phyloP scores from a whole-genome alignment of 1,284 basidiomycete species.

The Naganishia cerealis region DNA sequence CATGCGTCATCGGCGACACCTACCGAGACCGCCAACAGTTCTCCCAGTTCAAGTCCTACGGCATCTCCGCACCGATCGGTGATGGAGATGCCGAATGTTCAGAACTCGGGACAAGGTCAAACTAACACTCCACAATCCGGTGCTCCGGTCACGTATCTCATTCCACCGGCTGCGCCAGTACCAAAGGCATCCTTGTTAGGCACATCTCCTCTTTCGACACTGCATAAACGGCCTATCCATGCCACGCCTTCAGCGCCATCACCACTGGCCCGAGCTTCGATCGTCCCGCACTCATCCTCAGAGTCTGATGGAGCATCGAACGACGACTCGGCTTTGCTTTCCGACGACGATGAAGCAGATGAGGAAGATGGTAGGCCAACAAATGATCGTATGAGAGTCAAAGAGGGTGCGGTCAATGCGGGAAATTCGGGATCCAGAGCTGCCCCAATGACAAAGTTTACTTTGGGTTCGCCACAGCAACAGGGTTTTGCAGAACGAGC shows the following conservation, averaged over 20 bases:
- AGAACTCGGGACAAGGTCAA: slow-evolving; percentile 1
- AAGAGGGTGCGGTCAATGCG: background rate
- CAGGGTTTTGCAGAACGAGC: slow-evolving; percentile 2
- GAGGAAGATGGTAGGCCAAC: background rate
- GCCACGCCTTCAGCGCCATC: slow-evolving; percentile 23
- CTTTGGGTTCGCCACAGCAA: slow-evolving; percentile 13
- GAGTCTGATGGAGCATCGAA: slow-evolving; percentile 13
- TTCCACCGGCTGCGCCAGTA: slow-evolving; percentile 9
- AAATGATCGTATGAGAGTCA: background rate
- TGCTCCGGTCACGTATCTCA: background rate
- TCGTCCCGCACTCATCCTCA: slow-evolving; percentile 30
- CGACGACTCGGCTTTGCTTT: slow-evolving; percentile 10
- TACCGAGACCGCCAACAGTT: slow-evolving; percentile 24
- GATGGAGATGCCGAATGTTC: slow-evolving; percentile 13
- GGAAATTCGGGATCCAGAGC: background rate
- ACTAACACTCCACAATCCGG: background rate
- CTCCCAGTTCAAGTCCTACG: slow-evolving; percentile 17
- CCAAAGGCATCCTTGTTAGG: slow-evolving; percentile 4
- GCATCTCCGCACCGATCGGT: slow-evolving; percentile 23
- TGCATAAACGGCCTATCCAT: slow-evolving; percentile 18
- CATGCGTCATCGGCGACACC: slow-evolving; percentile 15
- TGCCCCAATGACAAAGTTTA: background rate
- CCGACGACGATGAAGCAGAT: slow-evolving; percentile 34
- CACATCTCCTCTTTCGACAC: slow-evolving; percentile 1
- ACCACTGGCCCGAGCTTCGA: slow-evolving; percentile 32